phyloP scores from a whole-genome alignment of 2,329 filamentous ascomycete genomes.

The Fusarium algeriense region DNA sequence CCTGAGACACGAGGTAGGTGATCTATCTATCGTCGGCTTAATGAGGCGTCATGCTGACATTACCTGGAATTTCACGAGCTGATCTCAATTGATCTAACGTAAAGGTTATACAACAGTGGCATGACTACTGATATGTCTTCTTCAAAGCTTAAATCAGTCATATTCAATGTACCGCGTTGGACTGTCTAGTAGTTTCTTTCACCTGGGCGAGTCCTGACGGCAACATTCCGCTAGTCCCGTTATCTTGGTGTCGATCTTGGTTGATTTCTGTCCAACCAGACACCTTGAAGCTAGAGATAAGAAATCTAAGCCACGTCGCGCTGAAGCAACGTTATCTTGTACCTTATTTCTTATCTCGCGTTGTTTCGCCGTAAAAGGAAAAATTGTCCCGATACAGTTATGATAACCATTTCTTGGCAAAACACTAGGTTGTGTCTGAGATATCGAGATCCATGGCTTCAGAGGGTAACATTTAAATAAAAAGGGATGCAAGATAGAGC shows the following conservation, averaged over 20 bases:
- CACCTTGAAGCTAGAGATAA: slow-evolving; percentile 19
- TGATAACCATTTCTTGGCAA: slow-evolving; percentile 21
- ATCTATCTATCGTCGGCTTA: neutral
- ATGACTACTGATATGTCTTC: neutral
- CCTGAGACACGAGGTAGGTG: neutral
- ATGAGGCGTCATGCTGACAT: neutral
- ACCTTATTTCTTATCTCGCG: slow-evolving; percentile 29
- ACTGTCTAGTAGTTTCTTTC: too few relatives aligned
- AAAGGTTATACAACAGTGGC: neutral
- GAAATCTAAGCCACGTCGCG: slow-evolving; percentile 13
- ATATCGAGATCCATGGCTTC: neutral
- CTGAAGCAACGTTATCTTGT: slow-evolving; percentile 17
- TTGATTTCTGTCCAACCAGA: slow-evolving; percentile 11
- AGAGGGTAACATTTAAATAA: slow-evolving; percentile 13
- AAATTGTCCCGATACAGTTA: neutral
- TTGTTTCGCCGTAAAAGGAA: slow-evolving; percentile 22
- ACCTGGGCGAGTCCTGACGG: too few relatives aligned
- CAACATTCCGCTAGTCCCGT: slow-evolving; percentile 10
- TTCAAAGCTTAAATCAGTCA: too few relatives aligned
- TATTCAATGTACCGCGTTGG: too few relatives aligned
- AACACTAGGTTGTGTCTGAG: slow-evolving; percentile 12
- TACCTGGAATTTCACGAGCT: neutral
- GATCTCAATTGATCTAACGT: neutral
- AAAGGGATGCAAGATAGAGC: neutral
- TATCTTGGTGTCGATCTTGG: slow-evolving; percentile 19